Conservation (phyloP, 2,329 filamentous ascomycete species). For the Epichloe baconii region DNA sequence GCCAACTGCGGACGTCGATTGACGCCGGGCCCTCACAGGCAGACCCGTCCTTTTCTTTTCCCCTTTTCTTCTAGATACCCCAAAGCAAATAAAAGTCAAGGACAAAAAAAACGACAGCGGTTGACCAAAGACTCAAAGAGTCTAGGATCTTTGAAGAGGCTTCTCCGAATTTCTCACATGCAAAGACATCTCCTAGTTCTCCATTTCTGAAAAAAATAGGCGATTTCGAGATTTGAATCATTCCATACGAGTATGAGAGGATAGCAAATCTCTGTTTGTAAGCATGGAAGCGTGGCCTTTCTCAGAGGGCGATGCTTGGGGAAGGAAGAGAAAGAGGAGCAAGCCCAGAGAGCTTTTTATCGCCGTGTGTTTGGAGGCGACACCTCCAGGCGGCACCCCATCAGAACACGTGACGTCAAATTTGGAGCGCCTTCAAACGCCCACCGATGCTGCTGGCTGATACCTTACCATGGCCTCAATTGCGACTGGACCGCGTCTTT, state of each 20-base stretch:
- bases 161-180: constrained; percentile 16
- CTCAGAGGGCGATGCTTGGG: constrained; percentile 12
- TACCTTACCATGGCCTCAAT: neutral
- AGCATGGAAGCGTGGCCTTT: constrained; percentile 15
- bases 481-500: neutral
- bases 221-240: neutral
- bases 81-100: neutral
- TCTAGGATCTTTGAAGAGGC: constrained; percentile 7
- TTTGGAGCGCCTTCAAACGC: neutral
- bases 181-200: neutral
- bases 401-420: constrained; percentile 6
- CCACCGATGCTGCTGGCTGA: neutral
- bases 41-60: constrained; percentile 10
- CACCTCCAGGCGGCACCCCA: neutral
- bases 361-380: neutral
- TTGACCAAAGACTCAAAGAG: neutral
- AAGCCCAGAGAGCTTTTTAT: neutral
- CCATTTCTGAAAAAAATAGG: neutral
- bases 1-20: constrained; percentile 11
- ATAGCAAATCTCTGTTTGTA: constrained; percentile 9
- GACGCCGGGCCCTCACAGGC: constrained; percentile 13
- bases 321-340: constrained; percentile 1
- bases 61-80: neutral
- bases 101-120: constrained; percentile 8
- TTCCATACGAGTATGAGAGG: neutral